Evolutionary conservation across 1,284 basidiomycete genomes (phyloP), one percentile per base, ranked within the genome.

Genomic region (Melampsora americana): DNA sequence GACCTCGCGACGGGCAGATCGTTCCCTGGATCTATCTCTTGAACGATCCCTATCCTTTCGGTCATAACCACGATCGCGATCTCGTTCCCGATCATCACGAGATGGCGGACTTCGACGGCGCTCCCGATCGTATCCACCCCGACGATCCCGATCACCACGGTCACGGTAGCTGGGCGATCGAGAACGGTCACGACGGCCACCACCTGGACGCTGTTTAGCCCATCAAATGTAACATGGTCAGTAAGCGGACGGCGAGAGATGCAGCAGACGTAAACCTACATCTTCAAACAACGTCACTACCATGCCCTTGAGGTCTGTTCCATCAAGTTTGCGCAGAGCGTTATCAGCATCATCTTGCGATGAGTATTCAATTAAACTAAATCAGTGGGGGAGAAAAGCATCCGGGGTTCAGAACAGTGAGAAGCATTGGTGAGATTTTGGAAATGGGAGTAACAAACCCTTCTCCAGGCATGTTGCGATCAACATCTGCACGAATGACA

Each of bases 401-500:
- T 62, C 59, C 77, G 71, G 60, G 35, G 44, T 66, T 16, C n/a
- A 7, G 1, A 9, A 6, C 26, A 9, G 1, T 26, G 46, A 9
- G 42, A 5, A 67, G n/a, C n/a, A 14, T 32, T 30, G 32, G n/a
- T 39, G 68, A 6, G 46, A 20, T 14, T 18, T 39, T 69, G 42
- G 48, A 66, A 35, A 39, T n/a, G n/a, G n/a, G n/a, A 46, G 48
- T 18, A 18, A 44, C n/a, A 80, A 79, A 95, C 95, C 94, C 94
- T 85, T 93, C 89, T 60, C 90, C 90, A 23, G 90, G 88, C 79
- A 84, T 84, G 81, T 92, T 89, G 69, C 92, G 90, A 81, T 96
- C 93, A 78, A 97, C 90, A 82, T 97, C 95, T 65, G 94, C 92
- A 80, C 91, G 96, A 28, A 90, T 91, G 78, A 97, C 93, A 61